Conservation (phyloP, 768 basidiomycete species). For the Trametes gibbosa region DNA sequence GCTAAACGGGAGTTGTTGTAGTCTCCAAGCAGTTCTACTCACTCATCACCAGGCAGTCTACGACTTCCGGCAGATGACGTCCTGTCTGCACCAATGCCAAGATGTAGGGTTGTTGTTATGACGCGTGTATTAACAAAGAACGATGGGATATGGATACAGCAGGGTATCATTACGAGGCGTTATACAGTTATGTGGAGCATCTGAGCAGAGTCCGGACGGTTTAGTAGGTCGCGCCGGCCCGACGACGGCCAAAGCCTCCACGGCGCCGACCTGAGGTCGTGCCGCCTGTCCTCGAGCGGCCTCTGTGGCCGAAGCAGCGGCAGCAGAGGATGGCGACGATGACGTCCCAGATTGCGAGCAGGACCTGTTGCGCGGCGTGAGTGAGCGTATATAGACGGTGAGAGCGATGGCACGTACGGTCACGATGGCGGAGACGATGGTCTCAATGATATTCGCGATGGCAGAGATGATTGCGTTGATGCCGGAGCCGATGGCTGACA, state of each 20-base stretch:
- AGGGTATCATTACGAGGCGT: too few relatives aligned
- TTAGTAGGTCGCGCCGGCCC: slow-evolving; percentile 4
- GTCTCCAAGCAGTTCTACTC: slow-evolving; percentile 38
- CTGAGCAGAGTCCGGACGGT: too few relatives aligned
- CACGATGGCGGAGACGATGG: slow-evolving; percentile 52
- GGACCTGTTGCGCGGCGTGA: slow-evolving; percentile 37
- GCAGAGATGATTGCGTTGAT: slow-evolving; percentile 55
- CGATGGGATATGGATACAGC: slow-evolving; percentile 23
- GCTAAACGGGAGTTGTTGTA: slow-evolving; percentile 30
- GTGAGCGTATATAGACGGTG: too few relatives aligned
- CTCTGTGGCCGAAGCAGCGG: slow-evolving; percentile 26
- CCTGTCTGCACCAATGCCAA: too few relatives aligned
- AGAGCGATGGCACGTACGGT: slow-evolving; percentile 37
- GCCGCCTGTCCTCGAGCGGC: neutral
- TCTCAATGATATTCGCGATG: slow-evolving; percentile 51
- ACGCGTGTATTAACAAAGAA: too few relatives aligned
- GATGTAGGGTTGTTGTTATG: too few relatives aligned
- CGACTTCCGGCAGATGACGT: too few relatives aligned
- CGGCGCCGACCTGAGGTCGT: neutral
- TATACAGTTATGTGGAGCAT: too few relatives aligned
- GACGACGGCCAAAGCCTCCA: neutral
- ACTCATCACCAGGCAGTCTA: too few relatives aligned
- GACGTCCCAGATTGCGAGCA: slow-evolving; percentile 58
- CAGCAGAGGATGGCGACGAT: slow-evolving; percentile 43
- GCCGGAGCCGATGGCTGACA: slow-evolving; percentile 57